Base-by-base conservation (phyloP, 495 filamentous ascomycete species). In the Rostrohypoxylon terebratum region DNA sequence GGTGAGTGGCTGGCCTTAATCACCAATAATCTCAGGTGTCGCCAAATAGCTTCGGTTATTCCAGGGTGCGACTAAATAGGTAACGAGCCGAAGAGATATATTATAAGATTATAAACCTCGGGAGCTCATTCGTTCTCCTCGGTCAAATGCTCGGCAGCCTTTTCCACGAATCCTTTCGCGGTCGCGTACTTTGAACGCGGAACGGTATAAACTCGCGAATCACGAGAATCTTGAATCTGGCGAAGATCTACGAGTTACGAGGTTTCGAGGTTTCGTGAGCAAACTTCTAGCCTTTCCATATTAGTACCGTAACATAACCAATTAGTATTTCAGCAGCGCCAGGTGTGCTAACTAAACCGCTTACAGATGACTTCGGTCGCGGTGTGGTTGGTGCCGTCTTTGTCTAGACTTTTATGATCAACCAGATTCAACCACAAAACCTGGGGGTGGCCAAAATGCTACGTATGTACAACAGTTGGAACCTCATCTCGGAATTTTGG, bases 41-140 rank as follows among this genome's bases (percentile, higher is more conserved):
- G 18, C 51, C 38, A 69, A 68, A 69, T 69, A 67, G 71, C 66
- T 58, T 66, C 71, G 71, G 71, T 47, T 69, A 66, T 59, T 74
- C 16, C 50, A 48, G 62, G 66, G 66, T 51, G 61, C 61, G 65
- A 66, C 57, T 51, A 36, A 9, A 14, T 62, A 48, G 60, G 18
- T 55, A 36, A 55, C 55, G 48, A 73, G 23, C 55, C 62, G 71
- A 59, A 31, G 71, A 62, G 50, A 36, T 55, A 20, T 59, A 40
- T 42, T 38, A 59, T 59, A 59, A 34, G 18, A 40, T 42, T 38
- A 59, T 59, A 59, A 34, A 25, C 33, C 57, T 45, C 45, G 66
- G 58, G 34, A 51, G n/a, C 28, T 25, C 16, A 63, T 69, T 67
- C 42, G 71, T n/a, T 50, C 16, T 23, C 62, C 16, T 69, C 62